A percentile compares a stretch with the other conserved stretches of the same genome.
phyloP scores from a whole-genome alignment of 2,329 filamentous ascomycete species.

The Microcyclosporella mali region DNA sequence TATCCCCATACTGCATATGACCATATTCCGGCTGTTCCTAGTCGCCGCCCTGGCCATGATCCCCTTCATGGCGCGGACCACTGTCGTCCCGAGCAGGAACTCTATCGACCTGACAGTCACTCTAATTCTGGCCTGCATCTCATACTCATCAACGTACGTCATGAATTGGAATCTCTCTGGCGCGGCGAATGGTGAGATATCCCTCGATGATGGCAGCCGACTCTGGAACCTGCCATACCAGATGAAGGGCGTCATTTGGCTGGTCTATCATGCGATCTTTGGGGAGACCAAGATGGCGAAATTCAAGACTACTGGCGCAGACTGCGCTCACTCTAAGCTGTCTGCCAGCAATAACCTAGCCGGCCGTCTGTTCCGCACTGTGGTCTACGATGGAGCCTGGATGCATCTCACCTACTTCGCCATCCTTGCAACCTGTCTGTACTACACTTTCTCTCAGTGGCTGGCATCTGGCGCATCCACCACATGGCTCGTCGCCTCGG shows the following conservation, averaged over 20 bases:
- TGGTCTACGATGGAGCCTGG: slow-evolving; percentile 13
- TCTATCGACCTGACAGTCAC: slow-evolving; percentile 6
- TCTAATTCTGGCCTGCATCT: slow-evolving; percentile 6
- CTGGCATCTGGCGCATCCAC: neutral
- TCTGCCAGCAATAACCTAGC: slow-evolving; percentile 4
- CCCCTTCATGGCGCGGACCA: slow-evolving; percentile 4
- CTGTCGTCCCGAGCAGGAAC: slow-evolving; percentile 7
- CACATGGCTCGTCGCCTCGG: slow-evolving; percentile 8
- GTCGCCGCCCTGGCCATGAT: slow-evolving; percentile 11
- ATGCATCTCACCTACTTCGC: slow-evolving; percentile 14
- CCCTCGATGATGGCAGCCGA: slow-evolving; percentile 12
- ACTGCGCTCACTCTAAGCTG: slow-evolving; percentile 8
- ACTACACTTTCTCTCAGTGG: slow-evolving; percentile 3
- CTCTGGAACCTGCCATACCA: slow-evolving; percentile 18
- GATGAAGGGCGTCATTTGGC: slow-evolving; percentile 14
- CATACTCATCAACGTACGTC: slow-evolving; percentile 12
- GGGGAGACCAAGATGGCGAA: slow-evolving; percentile 12
- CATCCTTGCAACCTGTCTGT: slow-evolving; percentile 4
- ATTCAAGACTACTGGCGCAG: slow-evolving; percentile 14
- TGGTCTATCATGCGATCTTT: slow-evolving; percentile 12
- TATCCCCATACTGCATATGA: slow-evolving; percentile 9
- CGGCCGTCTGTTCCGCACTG: slow-evolving; percentile 6
- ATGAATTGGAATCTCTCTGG: slow-evolving; percentile 10
- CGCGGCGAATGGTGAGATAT: slow-evolving; percentile 10
- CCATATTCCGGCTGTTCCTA: slow-evolving; percentile 7